Evolutionary conservation across 1,284 basidiomycete species (phyloP).

Genomic region (Trichosporon sp.): DNA sequence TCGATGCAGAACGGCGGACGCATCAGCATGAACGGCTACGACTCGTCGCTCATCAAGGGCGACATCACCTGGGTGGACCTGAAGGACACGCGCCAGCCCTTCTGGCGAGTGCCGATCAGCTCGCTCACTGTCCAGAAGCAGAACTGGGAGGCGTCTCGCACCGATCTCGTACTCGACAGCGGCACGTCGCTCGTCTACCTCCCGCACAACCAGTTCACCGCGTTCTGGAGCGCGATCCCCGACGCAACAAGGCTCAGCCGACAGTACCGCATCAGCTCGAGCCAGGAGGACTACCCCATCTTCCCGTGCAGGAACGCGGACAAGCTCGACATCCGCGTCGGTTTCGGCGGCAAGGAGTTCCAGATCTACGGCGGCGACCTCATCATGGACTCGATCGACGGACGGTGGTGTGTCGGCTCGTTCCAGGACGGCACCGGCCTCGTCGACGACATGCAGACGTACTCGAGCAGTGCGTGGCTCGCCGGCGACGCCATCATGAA

Average conservation of each 20-base stretch:
- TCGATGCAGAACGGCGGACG: background rate
- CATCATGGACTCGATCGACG: background rate
- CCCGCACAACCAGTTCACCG: constrained; percentile 11
- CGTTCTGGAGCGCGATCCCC: constrained; percentile 20
- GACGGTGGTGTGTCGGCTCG: background rate
- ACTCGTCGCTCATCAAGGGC: background rate
- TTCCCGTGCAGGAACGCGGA: background rate
- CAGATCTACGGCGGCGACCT: background rate
- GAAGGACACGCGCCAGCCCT: background rate
- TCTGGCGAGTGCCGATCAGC: background rate
- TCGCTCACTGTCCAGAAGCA: background rate
- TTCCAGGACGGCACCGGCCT: background rate
- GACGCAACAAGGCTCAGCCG: background rate
- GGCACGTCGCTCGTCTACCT: constrained; percentile 27
- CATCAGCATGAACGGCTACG: background rate
- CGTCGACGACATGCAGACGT: background rate
- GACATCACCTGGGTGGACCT: background rate
- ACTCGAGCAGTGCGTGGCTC: constrained; percentile 58
- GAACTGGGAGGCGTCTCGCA: constrained; percentile 51
- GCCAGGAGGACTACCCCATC: background rate
- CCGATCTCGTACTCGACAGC: constrained; percentile 35
- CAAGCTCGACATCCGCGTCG: background rate
- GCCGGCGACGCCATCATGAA: constrained; percentile 90
- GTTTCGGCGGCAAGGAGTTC: background rate
- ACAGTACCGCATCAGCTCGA: background rate